phyloP scores from a whole-genome alignment of 164 flowering plant species.

The Nymphaea thermarum region DNA sequence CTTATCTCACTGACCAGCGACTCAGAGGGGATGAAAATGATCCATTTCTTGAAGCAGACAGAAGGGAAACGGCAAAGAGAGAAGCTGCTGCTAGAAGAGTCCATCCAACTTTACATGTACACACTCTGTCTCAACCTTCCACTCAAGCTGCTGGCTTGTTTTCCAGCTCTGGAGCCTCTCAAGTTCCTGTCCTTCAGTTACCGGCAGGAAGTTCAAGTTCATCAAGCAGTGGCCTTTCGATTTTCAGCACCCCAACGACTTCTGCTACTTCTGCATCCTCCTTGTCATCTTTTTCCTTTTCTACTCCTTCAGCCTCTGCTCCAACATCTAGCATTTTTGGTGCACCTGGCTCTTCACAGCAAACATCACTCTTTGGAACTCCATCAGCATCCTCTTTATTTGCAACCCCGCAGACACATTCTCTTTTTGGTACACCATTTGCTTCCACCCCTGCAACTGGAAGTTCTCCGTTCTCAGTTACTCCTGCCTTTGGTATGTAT shows the following conservation, averaged over 20 bases:
- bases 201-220: constrained; percentile 38
- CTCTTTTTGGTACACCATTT: constrained; percentile 44
- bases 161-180: constrained; percentile 40
- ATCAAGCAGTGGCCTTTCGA: constrained; percentile 52
- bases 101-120: constrained; percentile 87
- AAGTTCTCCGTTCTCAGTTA: constrained; percentile 13
- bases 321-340: constrained; percentile 42
- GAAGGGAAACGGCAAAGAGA: constrained; percentile 79
- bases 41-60: constrained; percentile 96
- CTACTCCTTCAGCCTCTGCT: constrained; percentile 54
- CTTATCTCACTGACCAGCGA: constrained; percentile 89
- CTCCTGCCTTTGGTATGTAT: constrained; percentile 53
- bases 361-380: constrained; percentile 41
- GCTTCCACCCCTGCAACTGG: constrained; percentile 29
- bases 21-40: constrained; percentile 70
- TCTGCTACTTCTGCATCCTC: constrained; percentile 36
- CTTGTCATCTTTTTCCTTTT: constrained; percentile 41
- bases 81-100: constrained; percentile 92
- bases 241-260: constrained; percentile 41
- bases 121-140: constrained; percentile 50
- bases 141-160: constrained; percentile 64
- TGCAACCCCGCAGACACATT: constrained; percentile 46
- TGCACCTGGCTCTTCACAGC: constrained; percentile 46
- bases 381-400: constrained; percentile 36
- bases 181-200: constrained; percentile 31